These are phyloP conservation scores for Pythium volutum DNA, from an alignment of 352 stramenopile genomes.

Conservation along the genomic window DNA sequence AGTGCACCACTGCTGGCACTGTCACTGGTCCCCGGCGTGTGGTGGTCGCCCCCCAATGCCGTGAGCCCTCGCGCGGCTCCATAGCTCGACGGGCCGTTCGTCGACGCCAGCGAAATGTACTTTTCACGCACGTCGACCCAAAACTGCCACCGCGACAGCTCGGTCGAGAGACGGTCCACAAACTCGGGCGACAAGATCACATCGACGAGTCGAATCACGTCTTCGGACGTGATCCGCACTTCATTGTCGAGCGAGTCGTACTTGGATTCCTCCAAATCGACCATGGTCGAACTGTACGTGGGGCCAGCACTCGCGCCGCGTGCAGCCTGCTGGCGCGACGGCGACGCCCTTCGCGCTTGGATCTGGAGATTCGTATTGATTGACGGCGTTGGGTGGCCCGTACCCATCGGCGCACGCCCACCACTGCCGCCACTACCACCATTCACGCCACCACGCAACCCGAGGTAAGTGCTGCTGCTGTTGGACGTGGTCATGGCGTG, in stretches of 20 bases:
- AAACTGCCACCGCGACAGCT: constrained; percentile 78
- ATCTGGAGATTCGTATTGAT: not conserved
- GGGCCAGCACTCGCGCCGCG: no score
- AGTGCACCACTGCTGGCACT: constrained; percentile 8
- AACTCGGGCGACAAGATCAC: constrained; percentile 73
- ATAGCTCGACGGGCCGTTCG: constrained; percentile 22
- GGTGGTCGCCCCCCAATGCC: constrained; percentile 15
- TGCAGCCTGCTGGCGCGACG: not conserved
- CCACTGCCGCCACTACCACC: no score
- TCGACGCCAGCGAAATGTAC: constrained; percentile 55
- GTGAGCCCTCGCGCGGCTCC: constrained; percentile 19
- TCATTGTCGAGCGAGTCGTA: constrained; percentile 45
- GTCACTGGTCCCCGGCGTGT: not conserved
- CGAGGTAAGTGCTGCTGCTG: constrained; percentile 9
- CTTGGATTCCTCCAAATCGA: constrained; percentile 22
- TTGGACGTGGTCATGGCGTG: constrained; percentile 10
- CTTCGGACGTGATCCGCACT: constrained; percentile 63
- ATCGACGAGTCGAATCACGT: constrained; percentile 72
- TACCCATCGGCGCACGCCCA: not conserved
- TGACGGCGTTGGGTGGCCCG: not conserved
- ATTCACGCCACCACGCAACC: no score
- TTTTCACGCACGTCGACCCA: constrained; percentile 76
- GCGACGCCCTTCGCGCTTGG: constrained; percentile 7
- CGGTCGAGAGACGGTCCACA: constrained; percentile 53
- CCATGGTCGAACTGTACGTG: not conserved